Conservation (phyloP, 345 rosid genomes). For the Lumnitzera littorea region DNA sequence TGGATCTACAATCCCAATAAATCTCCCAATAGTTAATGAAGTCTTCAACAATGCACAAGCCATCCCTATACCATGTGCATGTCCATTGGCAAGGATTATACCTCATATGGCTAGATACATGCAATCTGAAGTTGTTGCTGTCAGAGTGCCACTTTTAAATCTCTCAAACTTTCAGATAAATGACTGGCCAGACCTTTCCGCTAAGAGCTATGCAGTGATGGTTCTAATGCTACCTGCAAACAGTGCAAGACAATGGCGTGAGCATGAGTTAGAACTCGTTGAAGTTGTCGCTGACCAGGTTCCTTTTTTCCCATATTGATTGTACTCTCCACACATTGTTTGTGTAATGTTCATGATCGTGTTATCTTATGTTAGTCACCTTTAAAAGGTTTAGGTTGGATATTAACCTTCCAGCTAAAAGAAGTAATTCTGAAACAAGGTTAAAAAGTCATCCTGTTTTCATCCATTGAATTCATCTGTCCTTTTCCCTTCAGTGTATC, state of each 20-base stretch:
- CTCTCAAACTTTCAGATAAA: conserved; percentile 76
- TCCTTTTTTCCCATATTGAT: conserved; percentile 9
- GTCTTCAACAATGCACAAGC: conserved; percentile 66
- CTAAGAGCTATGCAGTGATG: conserved; percentile 78
- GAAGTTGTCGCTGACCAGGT: conserved; percentile 98
- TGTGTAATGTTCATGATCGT: not conserved
- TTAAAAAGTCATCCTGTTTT: too few relatives aligned
- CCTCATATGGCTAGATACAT: conserved; percentile 55
- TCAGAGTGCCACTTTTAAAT: conserved; percentile 85
- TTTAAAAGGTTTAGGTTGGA: too few relatives aligned
- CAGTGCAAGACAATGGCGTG: conserved; percentile 81
- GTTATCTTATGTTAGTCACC: not conserved
- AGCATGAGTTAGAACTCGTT: conserved; percentile 90
- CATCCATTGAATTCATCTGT: too few relatives aligned
- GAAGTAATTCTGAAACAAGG: too few relatives aligned
- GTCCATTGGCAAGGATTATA: conserved; percentile 71
- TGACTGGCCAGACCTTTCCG: conserved; percentile 78
- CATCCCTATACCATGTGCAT: conserved; percentile 55
- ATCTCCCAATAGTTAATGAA: conserved; percentile 48
- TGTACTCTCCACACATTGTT: not conserved
- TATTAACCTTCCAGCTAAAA: too few relatives aligned
- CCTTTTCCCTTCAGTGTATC: too few relatives aligned
- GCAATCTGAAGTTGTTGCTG: conserved; percentile 81
- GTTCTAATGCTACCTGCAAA: conserved; percentile 81
- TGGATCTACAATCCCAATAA: conserved; percentile 55